Conservation (phyloP, 805 yeast species). For the Myxozyma neotropica region DNA sequence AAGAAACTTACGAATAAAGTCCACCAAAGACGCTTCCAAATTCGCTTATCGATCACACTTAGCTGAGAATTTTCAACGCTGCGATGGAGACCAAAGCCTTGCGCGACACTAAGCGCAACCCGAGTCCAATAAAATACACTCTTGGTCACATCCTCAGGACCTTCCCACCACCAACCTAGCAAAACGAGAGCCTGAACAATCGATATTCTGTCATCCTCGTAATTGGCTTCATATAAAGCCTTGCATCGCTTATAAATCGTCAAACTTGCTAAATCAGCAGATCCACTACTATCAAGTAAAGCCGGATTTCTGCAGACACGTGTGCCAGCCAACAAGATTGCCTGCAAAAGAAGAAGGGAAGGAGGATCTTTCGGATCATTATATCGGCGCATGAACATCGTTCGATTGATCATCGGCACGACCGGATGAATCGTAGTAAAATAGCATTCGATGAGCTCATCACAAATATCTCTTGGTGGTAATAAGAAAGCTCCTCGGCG, state of each 20-base stretch:
- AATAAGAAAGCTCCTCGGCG: conserved; percentile 57
- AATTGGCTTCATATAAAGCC: conserved; percentile 69
- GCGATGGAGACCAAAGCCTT: conserved; percentile 70
- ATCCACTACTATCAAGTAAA: conserved; percentile 50
- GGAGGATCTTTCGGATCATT: conserved; percentile 60
- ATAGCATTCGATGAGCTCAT: conserved; percentile 61
- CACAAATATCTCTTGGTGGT: conserved; percentile 61
- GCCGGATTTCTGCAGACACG: conserved; percentile 59
- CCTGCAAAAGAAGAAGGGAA: conserved; percentile 64
- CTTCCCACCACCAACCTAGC: conserved; percentile 72
- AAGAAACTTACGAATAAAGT: conserved; percentile 52
- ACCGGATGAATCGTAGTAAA: conserved; percentile 68
- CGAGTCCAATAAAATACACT: conserved; percentile 72
- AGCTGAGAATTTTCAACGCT: conserved; percentile 45
- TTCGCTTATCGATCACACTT: conserved; percentile 48
- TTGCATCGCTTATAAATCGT: conserved; percentile 73
- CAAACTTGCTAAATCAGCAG: conserved; percentile 55
- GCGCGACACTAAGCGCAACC: conserved; percentile 68
- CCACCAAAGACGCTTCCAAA: conserved; percentile 79
- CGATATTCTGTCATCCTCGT: conserved; percentile 65
- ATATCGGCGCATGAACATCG: conserved; percentile 61
- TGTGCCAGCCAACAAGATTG: conserved; percentile 70
- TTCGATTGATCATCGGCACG: conserved; percentile 67
- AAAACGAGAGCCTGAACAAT: conserved; percentile 63
- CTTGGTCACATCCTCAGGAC: conserved; percentile 67